A percentile compares a stretch with the other conserved stretches of the same genome.
Conservation (phyloP, 2,329 filamentous ascomycete species). For the Cladobotryum mycophilum region DNA sequence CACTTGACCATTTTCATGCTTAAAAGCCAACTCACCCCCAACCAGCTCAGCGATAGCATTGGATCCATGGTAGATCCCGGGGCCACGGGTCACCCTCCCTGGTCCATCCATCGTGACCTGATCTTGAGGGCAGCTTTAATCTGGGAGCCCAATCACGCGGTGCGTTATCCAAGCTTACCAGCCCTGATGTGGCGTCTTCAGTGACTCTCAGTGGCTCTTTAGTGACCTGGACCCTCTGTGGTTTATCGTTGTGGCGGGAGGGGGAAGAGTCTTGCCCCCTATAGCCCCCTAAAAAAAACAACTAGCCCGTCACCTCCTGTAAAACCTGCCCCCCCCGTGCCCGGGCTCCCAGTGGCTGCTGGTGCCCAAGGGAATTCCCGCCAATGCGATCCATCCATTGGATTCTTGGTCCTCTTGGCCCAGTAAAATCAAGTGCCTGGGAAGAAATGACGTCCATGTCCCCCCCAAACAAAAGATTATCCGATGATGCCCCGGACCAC, state of each 20-base stretch:
- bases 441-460: too few species aligned
- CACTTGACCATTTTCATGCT: slow-evolving; percentile 6
- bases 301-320: too few species aligned
- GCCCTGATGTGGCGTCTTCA: not conserved
- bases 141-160: not conserved
- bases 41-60: slow-evolving; percentile 3
- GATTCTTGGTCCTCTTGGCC: too few species aligned
- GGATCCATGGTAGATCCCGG: not conserved
- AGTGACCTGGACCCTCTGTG: too few species aligned
- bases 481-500: slow-evolving; percentile 6
- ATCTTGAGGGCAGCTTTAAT: not conserved
- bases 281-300: too few species aligned
- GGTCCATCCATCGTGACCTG: not conserved
- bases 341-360: too few species aligned
- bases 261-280: too few species aligned
- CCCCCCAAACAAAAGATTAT: not conserved
- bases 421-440: too few species aligned
- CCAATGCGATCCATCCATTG: too few species aligned
- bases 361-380: slow-evolving; percentile 3
- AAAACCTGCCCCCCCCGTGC: too few species aligned
- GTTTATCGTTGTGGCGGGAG: too few species aligned
- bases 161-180: not conserved
- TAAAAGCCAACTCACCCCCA: slow-evolving; percentile 12
- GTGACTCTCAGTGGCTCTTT: not conserved
- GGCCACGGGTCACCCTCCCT: not conserved